Evolutionary conservation across 768 basidiomycete species (phyloP).

Genomic region (Paxillus rubicundulus): DNA sequence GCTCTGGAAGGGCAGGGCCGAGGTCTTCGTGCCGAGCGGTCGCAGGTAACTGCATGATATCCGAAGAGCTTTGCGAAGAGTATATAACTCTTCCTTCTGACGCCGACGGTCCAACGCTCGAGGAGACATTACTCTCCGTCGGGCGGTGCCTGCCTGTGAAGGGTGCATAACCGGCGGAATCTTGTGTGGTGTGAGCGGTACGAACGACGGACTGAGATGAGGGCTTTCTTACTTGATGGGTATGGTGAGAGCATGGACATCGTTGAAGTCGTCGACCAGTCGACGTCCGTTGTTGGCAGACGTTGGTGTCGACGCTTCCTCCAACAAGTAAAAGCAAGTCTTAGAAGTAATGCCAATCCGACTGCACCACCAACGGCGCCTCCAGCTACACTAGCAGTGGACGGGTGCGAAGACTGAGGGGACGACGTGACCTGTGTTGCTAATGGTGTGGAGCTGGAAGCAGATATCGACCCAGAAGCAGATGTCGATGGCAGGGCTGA

Average conservation of each 20-base stretch:
- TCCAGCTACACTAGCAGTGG: background rate
- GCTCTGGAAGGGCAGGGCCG: background rate
- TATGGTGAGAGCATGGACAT: background rate
- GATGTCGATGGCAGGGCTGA: background rate
- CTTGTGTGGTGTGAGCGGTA: background rate
- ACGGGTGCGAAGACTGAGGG: background rate
- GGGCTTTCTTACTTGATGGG: background rate
- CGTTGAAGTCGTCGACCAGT: background rate
- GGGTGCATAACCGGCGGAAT: background rate
- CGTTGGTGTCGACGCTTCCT: background rate
- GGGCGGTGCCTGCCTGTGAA: background rate
- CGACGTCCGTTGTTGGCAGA: background rate
- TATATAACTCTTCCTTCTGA: background rate
- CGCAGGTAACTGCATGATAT: background rate
- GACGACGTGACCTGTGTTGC: background rate
- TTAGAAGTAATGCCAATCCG: background rate
- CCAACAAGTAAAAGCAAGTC: background rate
- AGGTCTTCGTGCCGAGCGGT: constrained; percentile 2
- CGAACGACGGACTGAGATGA: background rate
- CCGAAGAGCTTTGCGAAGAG: background rate
- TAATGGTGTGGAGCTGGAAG: background rate
- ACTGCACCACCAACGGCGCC: constrained; percentile 1
- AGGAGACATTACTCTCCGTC: background rate
- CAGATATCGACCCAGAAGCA: background rate
- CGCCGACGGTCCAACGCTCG: background rate